phyloP scores from a whole-genome alignment of 345 rosid genomes.

The Limnanthes douglasii region DNA sequence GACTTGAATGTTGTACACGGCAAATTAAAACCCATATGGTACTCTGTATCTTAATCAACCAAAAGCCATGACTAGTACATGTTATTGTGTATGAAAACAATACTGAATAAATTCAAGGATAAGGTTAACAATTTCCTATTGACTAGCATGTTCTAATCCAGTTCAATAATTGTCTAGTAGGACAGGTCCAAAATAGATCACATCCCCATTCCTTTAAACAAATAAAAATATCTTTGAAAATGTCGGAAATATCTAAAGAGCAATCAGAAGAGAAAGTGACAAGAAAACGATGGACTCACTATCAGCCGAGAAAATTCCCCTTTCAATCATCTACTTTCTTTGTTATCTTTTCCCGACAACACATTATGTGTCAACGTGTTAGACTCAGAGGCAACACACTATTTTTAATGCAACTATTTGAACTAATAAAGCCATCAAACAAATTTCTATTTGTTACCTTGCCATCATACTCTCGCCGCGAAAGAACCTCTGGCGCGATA shows the following conservation, averaged over 20 bases:
- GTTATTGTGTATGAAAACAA: conserved; percentile 1
- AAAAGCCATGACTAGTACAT: too few species aligned
- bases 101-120: not conserved
- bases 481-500: conserved; percentile 87
- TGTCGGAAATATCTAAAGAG: not conserved
- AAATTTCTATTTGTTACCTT: too few species aligned
- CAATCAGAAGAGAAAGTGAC: not conserved
- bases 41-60: too few species aligned
- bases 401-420: not conserved
- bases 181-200: conserved; percentile 1
- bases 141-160: conserved; percentile 10
- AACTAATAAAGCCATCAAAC: not conserved
- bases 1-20: too few species aligned
- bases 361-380: conserved; percentile 1
- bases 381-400: too few species aligned
- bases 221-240: not conserved
- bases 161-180: conserved; percentile 4
- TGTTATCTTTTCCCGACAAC: not conserved
- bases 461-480: conserved; percentile 74
- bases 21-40: too few species aligned
- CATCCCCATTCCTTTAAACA: not conserved
- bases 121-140: not conserved
- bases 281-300: conserved; percentile 8
- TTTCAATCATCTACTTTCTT: not conserved
- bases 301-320: conserved; percentile 1